Conservation (phyloP, 306 rosid genomes). For the Rubus idaeus region DNA sequence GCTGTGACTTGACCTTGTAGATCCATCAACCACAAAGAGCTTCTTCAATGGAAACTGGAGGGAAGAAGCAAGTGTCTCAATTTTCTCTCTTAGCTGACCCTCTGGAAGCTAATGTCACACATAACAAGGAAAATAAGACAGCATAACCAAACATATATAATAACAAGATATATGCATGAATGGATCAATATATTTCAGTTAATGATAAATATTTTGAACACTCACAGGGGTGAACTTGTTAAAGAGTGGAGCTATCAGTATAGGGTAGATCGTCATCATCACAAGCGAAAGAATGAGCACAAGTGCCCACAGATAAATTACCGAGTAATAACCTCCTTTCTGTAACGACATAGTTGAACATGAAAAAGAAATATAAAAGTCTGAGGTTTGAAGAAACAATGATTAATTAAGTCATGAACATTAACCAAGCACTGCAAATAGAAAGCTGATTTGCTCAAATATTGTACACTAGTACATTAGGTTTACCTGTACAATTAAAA, state of each 20-base stretch:
- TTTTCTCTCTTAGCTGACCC: constrained; percentile 85
- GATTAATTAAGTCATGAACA: not conserved
- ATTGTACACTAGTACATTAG: constrained; percentile 1
- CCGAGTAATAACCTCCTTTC: constrained; percentile 95
- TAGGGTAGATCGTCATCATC: constrained; percentile 94
- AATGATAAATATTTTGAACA: constrained; percentile 19
- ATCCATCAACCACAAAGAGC: constrained; percentile 89
- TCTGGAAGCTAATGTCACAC: constrained; percentile 71
- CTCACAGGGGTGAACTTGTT: constrained; percentile 91
- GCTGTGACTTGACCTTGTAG: constrained; percentile 97
- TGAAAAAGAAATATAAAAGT: constrained; percentile 8
- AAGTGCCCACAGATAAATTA: constrained; percentile 91
- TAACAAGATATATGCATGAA: not conserved
- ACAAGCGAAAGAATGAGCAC: constrained; percentile 71
- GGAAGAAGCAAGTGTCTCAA: constrained; percentile 86
- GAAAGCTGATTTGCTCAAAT: not conserved
- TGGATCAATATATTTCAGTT: not conserved
- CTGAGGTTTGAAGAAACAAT: not conserved
- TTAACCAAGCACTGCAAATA: constrained; percentile 21
- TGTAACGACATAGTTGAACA: constrained; percentile 42
- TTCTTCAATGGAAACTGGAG: constrained; percentile 92
- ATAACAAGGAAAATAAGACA: constrained; percentile 29
- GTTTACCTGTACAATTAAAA: constrained; percentile 80
- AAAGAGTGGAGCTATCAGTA: constrained; percentile 91
- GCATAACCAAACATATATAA: constrained; percentile 12